Conservation (phyloP, 2,329 filamentous ascomycete genomes). For the Pseudogymnoascus sp. region DNA sequence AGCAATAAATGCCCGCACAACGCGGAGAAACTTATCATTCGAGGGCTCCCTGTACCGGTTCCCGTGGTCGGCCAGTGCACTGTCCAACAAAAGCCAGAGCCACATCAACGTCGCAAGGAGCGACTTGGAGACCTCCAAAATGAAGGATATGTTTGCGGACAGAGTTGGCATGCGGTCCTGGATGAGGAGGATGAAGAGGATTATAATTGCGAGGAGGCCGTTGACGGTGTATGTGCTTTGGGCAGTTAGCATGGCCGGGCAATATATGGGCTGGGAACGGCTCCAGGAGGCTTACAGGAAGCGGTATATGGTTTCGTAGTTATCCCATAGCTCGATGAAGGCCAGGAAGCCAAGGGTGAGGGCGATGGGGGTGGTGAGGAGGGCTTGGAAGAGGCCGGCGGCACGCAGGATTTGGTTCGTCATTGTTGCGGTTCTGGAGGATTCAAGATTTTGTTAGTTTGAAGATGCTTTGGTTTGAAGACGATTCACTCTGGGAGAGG, state of each 20-base stretch:
- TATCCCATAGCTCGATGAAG: background rate
- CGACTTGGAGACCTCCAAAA: constrained; percentile 17
- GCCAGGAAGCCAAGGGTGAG: constrained; percentile 10
- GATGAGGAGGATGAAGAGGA: constrained; percentile 18
- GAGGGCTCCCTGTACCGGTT: background rate
- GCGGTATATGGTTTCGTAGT: constrained; percentile 1
- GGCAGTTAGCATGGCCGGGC: background rate
- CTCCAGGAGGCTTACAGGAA: background rate
- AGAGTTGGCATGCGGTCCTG: constrained; percentile 13
- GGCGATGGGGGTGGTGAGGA: constrained; percentile 16
- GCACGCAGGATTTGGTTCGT: constrained; percentile 16
- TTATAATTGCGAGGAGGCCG: constrained; percentile 14
- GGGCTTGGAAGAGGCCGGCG: constrained; percentile 16
- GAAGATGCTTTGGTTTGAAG: background rate
- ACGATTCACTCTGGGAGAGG: background rate
- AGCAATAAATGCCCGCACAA: constrained; percentile 15
- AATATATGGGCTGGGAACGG: background rate
- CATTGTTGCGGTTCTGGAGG: constrained; percentile 6
- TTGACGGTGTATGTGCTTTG: constrained; percentile 12
- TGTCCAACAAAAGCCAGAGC: constrained; percentile 20
- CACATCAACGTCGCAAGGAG: constrained; percentile 15
- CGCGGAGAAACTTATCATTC: constrained; percentile 4
- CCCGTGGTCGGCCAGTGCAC: constrained; percentile 9
- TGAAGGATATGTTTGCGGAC: constrained; percentile 5
- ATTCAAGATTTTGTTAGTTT: background rate